Evolutionary conservation across 2,329 filamentous ascomycete genomes (phyloP).

Genomic region (Bipolaris oryzae): DNA sequence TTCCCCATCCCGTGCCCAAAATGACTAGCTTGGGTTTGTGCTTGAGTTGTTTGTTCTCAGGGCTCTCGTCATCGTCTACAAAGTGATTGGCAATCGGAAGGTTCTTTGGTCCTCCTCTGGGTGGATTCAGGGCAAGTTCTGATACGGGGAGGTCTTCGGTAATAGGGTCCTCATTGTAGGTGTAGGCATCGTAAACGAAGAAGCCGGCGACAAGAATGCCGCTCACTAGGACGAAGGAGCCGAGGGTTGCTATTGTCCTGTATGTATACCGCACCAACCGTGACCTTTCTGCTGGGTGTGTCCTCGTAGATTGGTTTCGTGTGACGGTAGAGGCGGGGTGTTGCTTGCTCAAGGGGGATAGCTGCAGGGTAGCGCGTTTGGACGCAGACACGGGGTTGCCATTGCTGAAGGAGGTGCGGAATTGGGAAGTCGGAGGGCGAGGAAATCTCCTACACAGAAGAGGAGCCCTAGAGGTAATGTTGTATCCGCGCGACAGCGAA

Average conservation of each 20-base stretch:
- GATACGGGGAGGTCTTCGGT: conserved; percentile 81
- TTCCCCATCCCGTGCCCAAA: conserved; percentile 92
- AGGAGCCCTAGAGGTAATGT: conserved; percentile 25
- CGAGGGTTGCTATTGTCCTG: conserved; percentile 72
- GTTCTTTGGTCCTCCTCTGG: conserved; percentile 89
- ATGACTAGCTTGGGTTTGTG: conserved; percentile 93
- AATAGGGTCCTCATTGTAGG: conserved; percentile 75
- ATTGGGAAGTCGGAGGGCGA: conserved; percentile 19
- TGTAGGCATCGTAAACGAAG: conserved; percentile 92
- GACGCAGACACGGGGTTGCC: conserved; percentile 23
- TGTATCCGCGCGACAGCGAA: conserved; percentile 37
- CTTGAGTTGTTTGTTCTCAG: conserved; percentile 72
- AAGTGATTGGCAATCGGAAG: conserved; percentile 86
- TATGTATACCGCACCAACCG: conserved; percentile 63
- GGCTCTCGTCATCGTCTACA: conserved; percentile 85
- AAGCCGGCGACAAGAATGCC: conserved; percentile 76
- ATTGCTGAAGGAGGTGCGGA: conserved; percentile 37
- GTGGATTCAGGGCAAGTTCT: conserved; percentile 78
- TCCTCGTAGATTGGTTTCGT: conserved; percentile 40
- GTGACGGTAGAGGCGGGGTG: conserved; percentile 20
- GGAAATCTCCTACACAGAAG: conserved; percentile 20
- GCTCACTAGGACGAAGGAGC: conserved; percentile 74
- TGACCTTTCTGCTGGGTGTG: conserved; percentile 40
- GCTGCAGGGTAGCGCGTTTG: conserved; percentile 33
- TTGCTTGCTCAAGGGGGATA: conserved; percentile 24